phyloP scores from a whole-genome alignment of 805 yeast species.

The Zygosaccharomyces pseudorouxii region DNA sequence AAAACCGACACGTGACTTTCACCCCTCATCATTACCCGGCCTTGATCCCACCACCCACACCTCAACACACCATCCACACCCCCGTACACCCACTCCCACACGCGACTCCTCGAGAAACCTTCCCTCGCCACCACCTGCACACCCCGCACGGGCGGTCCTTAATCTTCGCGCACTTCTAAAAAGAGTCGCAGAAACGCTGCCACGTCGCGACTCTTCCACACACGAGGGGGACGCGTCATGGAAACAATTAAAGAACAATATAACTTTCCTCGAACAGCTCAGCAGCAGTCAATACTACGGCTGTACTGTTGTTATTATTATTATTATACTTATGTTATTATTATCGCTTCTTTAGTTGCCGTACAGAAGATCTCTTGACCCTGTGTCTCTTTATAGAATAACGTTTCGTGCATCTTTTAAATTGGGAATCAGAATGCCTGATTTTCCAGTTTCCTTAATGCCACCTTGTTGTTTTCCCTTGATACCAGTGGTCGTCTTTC shows the following conservation, averaged over 20 bases:
- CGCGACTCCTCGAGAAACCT: neutral
- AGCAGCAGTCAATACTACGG: neutral
- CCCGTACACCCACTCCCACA: neutral
- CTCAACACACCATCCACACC: neutral
- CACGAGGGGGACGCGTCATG: neutral
- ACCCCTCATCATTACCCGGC: too few species aligned
- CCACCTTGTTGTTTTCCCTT: constrained; percentile 15
- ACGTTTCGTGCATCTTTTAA: neutral
- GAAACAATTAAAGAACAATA: neutral
- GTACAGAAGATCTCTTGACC: neutral
- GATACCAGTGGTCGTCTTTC: neutral
- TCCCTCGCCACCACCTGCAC: neutral
- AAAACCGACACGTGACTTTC: too few species aligned
- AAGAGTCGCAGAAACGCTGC: neutral
- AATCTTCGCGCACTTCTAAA: neutral
- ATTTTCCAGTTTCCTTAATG: neutral
- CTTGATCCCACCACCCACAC: neutral
- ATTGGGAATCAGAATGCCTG: neutral
- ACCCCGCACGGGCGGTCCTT: neutral
- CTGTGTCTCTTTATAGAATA: neutral
- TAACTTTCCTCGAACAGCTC: neutral
- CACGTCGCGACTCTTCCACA: neutral
- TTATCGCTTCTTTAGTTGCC: neutral
- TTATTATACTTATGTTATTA: neutral
- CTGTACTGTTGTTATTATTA: neutral